Evolutionary conservation across 345 rosid genomes (phyloP), one percentile per base, ranked within the genome.

Genomic region (Heritiera littoralis): DNA sequence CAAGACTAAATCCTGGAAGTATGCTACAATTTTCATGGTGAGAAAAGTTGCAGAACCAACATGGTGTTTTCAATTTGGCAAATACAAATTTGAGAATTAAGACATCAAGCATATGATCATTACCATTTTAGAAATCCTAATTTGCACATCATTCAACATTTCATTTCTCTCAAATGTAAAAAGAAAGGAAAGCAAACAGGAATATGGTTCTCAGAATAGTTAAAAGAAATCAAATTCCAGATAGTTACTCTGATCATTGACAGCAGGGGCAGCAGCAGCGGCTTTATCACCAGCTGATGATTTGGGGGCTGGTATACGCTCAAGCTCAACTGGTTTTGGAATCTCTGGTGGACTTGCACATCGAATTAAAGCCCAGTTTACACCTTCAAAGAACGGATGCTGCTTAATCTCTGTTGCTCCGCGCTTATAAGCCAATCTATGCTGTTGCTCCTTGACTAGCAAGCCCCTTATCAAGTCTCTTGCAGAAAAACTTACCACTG

Each of bases 371-470:
- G 98, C 95, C 98, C 97, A 92, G 28, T 93, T 93, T 52, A 93
- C 90, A 28, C 97, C 97, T 88, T 92, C 95, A 79, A 90, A 93
- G 92, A 92, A 93, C 51, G 85, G 92, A 72, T 90, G 97, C 72
- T 92, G 97, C 82, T 90, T 92, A 49, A 92, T 90, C 88, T 89
- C 97, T 2, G 94, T 93, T 35, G 92, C 95, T 38, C 97, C 98
- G 74, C 98, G 89, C 84, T 88, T 90, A 43, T 85, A 88, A 15
- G 93, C 98, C 85, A 93, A 83, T 75, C 93, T 86, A 61, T 90
- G 92, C 41, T 87, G 98, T 7, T 94, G 97, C 81, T 92, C 92
- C 83, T 93, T 92, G 69, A 90, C 97, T 59, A 93, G 91, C 80
- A 93, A 84, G 56, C 93, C 92, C 81, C 90, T 89, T 86, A 93